Conservation (phyloP, 2,329 filamentous ascomycete species). For the Stachybotrys chlorohalonatus region DNA sequence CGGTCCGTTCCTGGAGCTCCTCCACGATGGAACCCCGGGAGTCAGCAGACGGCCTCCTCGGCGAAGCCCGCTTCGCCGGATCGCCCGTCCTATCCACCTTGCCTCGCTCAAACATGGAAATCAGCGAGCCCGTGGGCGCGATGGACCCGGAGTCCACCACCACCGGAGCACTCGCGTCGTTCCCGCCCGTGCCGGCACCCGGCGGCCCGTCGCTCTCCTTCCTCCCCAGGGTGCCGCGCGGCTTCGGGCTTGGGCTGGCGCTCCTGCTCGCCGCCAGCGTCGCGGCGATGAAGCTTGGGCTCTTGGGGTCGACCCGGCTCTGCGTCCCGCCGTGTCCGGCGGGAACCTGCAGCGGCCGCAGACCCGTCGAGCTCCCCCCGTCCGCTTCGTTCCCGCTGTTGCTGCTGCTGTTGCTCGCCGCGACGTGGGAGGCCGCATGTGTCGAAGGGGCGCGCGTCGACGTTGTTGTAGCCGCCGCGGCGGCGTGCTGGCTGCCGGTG, state of each 20-base stretch:
- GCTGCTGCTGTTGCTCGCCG: constrained; percentile 21
- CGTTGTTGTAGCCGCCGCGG: too few relatives aligned
- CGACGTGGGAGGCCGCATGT: constrained; percentile 26
- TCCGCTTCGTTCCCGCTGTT: constrained; percentile 8
- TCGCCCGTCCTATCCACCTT: constrained; percentile 11
- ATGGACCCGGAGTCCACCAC: constrained; percentile 45
- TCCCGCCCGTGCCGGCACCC: constrained; percentile 7
- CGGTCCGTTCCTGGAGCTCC: not conserved
- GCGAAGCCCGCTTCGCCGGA: constrained; percentile 22
- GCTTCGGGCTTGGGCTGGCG: constrained; percentile 27
- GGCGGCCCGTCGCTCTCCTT: constrained; percentile 14
- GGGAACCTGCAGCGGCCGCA: constrained; percentile 8
- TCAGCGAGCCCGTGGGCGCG: constrained; percentile 53
- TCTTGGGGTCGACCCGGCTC: constrained; percentile 30
- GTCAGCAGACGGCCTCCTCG: not conserved
- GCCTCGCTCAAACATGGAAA: constrained; percentile 59
- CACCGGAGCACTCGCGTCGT: not conserved
- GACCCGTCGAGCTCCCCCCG: not conserved
- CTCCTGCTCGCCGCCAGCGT: constrained; percentile 49
- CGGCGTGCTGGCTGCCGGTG: constrained; percentile 1
- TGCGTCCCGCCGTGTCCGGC: constrained; percentile 5
- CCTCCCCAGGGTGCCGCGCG: constrained; percentile 12
- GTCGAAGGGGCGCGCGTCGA: constrained; percentile 11
- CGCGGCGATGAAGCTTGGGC: constrained; percentile 46
- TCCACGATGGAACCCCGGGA: not conserved